Base-by-base conservation (phyloP, 129 eudicot genomes). In the Silybum marianum region DNA sequence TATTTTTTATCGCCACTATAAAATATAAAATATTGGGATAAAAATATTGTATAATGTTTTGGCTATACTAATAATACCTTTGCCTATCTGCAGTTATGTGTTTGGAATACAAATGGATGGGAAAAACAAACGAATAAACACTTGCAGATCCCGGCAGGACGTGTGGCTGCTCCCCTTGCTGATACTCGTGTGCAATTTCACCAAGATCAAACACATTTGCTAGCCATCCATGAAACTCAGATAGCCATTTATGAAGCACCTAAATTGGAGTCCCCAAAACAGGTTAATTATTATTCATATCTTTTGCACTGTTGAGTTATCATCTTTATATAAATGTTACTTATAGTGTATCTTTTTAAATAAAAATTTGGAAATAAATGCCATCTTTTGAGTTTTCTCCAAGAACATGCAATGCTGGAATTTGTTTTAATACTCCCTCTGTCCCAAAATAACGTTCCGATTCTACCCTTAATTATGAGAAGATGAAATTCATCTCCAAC, bases 151-250 rank as follows among this genome's bases (percentile, higher is more conserved):
- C 81, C 88, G 9, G 74, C 73, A 0, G 88, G 85, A 9, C 88
- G 82, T 82, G 73, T 73, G 51, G 81, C 84, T 22, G 66, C 90
- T 38, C 83, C 89, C 74, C 82, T 85, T 73, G 85, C 71, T 69
- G 76, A 82, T 10, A 89, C 87, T 1, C 78, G 71, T 10, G 76
- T 89, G 40, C 82, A 89, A 67, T 85, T 87, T 72, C 89, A 87
- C 84, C 82, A 77, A 67, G 90, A 89, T 79, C 78, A 87, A 51
- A 79, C 68, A 1, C 84, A 80, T 44, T 80, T 89, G 67, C 90
- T 89, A 65, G 93, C 77, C 14, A 86, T 89, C 2, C 90, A 89
- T 54, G 90, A 87, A 76, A 87, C 93, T 72, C 93, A 84, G 46
- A 82, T 89, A 28, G 93, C 93, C 3, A 60, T 89, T 32, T 89